Evolutionary conservation across 1,284 basidiomycete genomes (phyloP).

Genomic region (Fomitiporia mediterranea): DNA sequence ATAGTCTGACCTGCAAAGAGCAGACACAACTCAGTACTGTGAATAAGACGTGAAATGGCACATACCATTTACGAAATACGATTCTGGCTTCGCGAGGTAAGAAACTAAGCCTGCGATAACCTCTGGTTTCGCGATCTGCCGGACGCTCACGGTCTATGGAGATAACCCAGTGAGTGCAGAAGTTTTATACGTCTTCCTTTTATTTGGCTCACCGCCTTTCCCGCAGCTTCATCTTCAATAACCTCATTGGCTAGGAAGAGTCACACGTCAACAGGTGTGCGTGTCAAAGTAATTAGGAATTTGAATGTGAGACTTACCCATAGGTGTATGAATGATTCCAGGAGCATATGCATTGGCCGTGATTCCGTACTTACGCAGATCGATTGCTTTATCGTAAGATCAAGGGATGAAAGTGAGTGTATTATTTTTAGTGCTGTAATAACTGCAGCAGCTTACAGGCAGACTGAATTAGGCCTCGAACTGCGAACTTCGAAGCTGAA

Average conservation of each 20-base stretch:
- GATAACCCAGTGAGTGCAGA: too few species aligned
- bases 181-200: not conserved
- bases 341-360: slow-evolving; percentile 17
- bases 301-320: slow-evolving; percentile 1
- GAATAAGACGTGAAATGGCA: too few species aligned
- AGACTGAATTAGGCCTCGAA: slow-evolving; percentile 6
- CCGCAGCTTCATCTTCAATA: too few species aligned
- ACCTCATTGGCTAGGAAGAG: too few species aligned
- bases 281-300: too few species aligned
- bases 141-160: not conserved
- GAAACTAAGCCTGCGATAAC: not conserved
- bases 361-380: slow-evolving; percentile 20
- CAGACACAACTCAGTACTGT: too few species aligned
- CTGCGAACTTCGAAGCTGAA: slow-evolving; percentile 6
- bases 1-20: too few species aligned
- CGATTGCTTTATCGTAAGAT: slow-evolving; percentile 11
- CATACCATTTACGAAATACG: slow-evolving; percentile 5
- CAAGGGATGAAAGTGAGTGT: too few species aligned
- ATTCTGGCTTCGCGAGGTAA: slow-evolving; percentile 1
- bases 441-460: slow-evolving; percentile 1
- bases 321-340: slow-evolving; percentile 1
- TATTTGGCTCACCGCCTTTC: too few species aligned
- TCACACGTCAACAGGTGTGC: too few species aligned
- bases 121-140: not conserved
- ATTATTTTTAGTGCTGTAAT: too few species aligned